Base-by-base conservation (phyloP, 2,329 filamentous ascomycete species). In the Fusarium xyrophilum region DNA sequence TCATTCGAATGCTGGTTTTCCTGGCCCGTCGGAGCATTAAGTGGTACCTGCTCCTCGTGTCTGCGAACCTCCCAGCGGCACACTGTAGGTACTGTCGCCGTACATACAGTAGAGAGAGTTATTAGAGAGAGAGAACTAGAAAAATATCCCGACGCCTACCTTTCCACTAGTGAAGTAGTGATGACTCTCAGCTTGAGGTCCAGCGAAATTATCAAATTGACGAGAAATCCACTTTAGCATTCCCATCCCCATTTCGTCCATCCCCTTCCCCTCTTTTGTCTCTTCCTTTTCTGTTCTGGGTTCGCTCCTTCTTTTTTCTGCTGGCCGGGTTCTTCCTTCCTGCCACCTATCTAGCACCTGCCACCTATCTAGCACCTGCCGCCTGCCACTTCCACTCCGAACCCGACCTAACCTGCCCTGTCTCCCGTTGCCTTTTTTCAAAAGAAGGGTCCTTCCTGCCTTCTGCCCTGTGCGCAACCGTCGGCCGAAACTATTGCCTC, bases 141-240 rank as follows among this genome's bases (percentile, higher is more conserved):
- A 44, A 23, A 53, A 53, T 53, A 53, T 33, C 36, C 50, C 28
- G 27, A 53, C 9, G 21, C 38, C 48, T 21, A 28, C 32, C 13
- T 33, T n/a, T 36, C 21, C 12, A 4, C 9, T 27, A 28, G 25
- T 50, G 46, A 50, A 35, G 30, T 47, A 46, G 23, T 27, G n/a
- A 28, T 40, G 50, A 28, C 38, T n/a, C 52, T 58, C 47, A 63
- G 43, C 53, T 67, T 38, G 27, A 56, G 40, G 21, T 44, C 38
- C 58, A 60, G 56, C 56, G 65, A 70, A 70, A 70, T 70, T 70
- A 62, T 61, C 63, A 68, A 65, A 68, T 70, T 68, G 60, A 68
- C 60, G 36, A 62, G 56, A 70, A 68, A 68, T 70, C 67, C 67
- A 70, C 67, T 70, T 65, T 62, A 60, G 36, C 67, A 70, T 70